These are phyloP conservation scores for Solanum piurae DNA, from an alignment of 257 asterid genomes.

Conservation along the genomic window DNA sequence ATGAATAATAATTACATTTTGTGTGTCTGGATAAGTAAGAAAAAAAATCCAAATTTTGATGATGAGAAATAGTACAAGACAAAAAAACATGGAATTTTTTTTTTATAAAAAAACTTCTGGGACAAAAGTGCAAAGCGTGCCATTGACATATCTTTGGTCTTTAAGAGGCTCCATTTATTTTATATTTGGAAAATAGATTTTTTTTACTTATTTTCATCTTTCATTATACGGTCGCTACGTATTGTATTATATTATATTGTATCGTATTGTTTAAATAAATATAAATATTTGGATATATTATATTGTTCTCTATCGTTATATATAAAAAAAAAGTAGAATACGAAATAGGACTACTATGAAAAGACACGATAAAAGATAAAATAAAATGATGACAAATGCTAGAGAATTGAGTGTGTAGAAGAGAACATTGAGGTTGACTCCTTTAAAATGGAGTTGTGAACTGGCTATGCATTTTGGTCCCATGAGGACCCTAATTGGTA, in stretches of 20 bases:
- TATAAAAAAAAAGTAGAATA: too few relatives aligned
- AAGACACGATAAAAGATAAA: not conserved
- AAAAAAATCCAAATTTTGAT: not conserved
- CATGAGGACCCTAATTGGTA: slow-evolving; percentile 45
- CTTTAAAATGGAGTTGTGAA: slow-evolving; percentile 39
- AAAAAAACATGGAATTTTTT: not conserved
- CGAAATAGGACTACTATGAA: not conserved
- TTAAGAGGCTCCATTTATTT: not conserved
- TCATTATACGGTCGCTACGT: not conserved
- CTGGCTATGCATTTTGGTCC: slow-evolving; percentile 45
- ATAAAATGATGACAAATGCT: slow-evolving; percentile 28
- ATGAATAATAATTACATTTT: not conserved
- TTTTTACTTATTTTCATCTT: not conserved
- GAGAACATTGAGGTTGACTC: slow-evolving; percentile 59
- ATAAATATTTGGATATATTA: too few relatives aligned
- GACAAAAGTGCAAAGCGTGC: slow-evolving; percentile 30
- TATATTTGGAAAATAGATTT: not conserved
- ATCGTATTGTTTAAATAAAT: too few relatives aligned
- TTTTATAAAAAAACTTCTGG: too few relatives aligned
- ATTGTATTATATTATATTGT: too few relatives aligned
- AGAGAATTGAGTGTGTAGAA: slow-evolving; percentile 31
- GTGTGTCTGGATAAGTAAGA: not conserved
- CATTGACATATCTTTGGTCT: slow-evolving; percentile 9
- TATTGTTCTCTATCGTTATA: too few relatives aligned
- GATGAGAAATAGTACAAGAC: not conserved